Evolutionary conservation across 2,329 filamentous ascomycete genomes (phyloP), one percentile per base, ranked within the genome.

Genomic region (Colletotrichum sp.): DNA sequence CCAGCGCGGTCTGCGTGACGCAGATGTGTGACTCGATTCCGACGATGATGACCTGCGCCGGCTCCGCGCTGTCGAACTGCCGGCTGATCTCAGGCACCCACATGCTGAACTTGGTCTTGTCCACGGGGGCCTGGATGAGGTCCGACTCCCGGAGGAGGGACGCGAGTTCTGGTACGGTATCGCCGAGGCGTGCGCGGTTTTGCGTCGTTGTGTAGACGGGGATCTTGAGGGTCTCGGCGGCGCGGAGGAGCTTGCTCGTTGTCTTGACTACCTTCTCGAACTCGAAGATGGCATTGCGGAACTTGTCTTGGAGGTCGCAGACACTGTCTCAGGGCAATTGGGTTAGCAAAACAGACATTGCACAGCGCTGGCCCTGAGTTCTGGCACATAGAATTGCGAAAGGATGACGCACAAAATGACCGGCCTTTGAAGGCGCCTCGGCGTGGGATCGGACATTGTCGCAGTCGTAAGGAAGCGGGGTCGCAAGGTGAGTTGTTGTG

Each of bases 11-110:
- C 89, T 99, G 96, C 76, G 95, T 96, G 34, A 99, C 93, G 88
- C 96, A 99, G 83, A 99, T 97, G 86, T 99, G 96, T 55, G 92
- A 92, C 86, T 99, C 96, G 82, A 99, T 98, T 48, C 96, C 96
- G 18, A 98, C 93, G 77, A 99, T 92, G 71, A 95, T 93, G 69
- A 95, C 90, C 80, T 93, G 90, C 1, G 82, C 82, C 1, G 84
- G 80, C 1, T 81, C 77, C 24, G 85, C 80, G 62, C 80, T 39
- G 77, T 80, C 78, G 74, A 84, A 80, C 24, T 81, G 80, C 6
- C 85, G 80, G 30, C 89, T 86, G 59, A 98, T 87, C 52, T 93
- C 89, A 0, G 95, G 94, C 3, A 94, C 92, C 83, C 92, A 90
- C 96, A 99, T 99, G 82, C 93, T 95, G 88, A 99, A 99, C 67